Evolutionary conservation across 2,329 filamentous ascomycete genomes (phyloP), one percentile per base, ranked within the genome.

Genomic region (Cercospora sp.): DNA sequence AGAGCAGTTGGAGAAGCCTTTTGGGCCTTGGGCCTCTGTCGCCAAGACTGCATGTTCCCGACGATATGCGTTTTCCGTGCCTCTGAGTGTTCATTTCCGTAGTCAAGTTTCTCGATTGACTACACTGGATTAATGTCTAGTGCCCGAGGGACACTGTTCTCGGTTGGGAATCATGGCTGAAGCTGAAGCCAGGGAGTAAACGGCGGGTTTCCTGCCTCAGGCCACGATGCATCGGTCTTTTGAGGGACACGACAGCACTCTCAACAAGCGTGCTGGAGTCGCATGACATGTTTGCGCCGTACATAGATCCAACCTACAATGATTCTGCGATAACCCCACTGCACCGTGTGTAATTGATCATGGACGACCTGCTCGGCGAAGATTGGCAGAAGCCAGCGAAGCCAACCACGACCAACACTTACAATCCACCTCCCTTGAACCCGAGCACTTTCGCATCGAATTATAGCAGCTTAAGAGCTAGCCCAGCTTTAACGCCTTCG

Each of bases 281-380:
- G 62, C 53, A 58, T 64, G 62, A 45, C 62, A 58, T 28, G 31
- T 64, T 30, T 33, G 31, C 30, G 28, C 31, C n/a, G 51, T 26
- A n/a, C 33, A 40, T 45, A n/a, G 20, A 58, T 31, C 33, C 33
- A 7, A 12, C 62, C 8, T 31, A 59, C 7, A 18, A 64, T 64
- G 62, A 64, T 64, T 30, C 20, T 64, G 16, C 62, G 51, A 64
- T 48, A 59, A 64, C 51, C 23, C 51, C 12, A 23, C 42, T 40
- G n/a, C 36, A 3, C 3, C 30, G 42, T 55, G 64, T 59, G 55
- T 59, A 16, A 53, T 33, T 20, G 23, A 66, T 18, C 9, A 85
- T 85, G 83, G 82, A 85, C 73, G 83, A 85, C 70, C 76, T 85
- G 18, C 74, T 82, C 61, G 79, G 82, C 71, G 80, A 84, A 64